Evolutionary conservation across 192 early-diverging fungal genomes (phyloP), one percentile per base, ranked within the genome.

Genomic region (Chytriomyces hyalinus): DNA sequence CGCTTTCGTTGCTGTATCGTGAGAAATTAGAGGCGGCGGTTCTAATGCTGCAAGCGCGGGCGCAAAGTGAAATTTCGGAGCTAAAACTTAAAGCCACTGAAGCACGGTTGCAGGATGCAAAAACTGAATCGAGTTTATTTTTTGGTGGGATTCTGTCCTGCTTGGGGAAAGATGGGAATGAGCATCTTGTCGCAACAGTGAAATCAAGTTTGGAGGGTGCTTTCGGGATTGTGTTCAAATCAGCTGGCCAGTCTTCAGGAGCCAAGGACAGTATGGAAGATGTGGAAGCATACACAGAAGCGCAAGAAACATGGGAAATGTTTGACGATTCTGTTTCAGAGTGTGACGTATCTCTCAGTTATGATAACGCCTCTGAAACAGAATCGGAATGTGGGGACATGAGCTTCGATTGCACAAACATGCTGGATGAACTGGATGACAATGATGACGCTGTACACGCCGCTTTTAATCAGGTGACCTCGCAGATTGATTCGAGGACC

Each of bases 341-440:
- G 46, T 73, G 71, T 63, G 71, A 73, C 26, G 61, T 73, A 6
- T 73, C 71, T 28, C 20, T 77, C 13, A 59, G n/a, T 15, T 77
- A 77, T 47, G 76, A 77, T 24, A 70, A 51, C 43, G 53, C 48
- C n/a, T 77, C 76, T 6, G 76, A 77, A 53, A 44, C 43, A 8
- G 76, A 70, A 45, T 67, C 63, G 6, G 74, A 76, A 44, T 73
- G 13, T 63, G 71, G 71, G 15, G 51, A 69, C 57, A 22, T 43
- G 6, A 7, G 7, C 7, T n/a, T 65, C 43, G 50, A 28, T 4
- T 43, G 20, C 17, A 47, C 43, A 26, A 67, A 61, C 43, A 22
- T 77, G 4, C 26, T 57, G 67, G 67, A 67, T 28, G 59, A 47
- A 22, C 10, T 77, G 59, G 67, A 70, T 9, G 15, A 53, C 43